Base-by-base conservation (phyloP, 192 early-diverging fungal species). In the Chytriomyces sp. region DNA sequence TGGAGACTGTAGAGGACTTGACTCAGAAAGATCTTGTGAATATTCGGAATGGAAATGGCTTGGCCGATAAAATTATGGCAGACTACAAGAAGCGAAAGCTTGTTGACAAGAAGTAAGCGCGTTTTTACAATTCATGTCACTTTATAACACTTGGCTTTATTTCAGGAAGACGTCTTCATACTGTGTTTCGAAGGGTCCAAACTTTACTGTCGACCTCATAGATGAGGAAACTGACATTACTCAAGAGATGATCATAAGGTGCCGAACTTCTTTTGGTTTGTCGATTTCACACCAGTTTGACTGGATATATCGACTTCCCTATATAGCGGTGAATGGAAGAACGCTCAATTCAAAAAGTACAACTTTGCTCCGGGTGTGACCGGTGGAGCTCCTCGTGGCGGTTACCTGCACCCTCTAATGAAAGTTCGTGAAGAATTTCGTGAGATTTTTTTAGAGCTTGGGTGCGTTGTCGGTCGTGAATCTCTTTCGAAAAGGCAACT, bases 391-490 rank as follows among this genome's bases (percentile, higher is more conserved):
- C 93, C 94, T 22, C 73, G 75, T 44, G 91, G 90, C 53, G 98
- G 98, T 8, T 90, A 95, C 67, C 85, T 99, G 70, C 98, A 99
- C 77, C 98, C 98, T 67, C 85, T 99, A 62, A 91, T 99, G 91
- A 99, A 99, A 80, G 95, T 98, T 61, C 92, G 96, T 59, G 95
- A 98, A 75, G 98, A 99, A 84, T 97, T 98, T 86, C 86, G 96
- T 33, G 90, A 96, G 79, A 95, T 98, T 80, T 99, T 99, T 85
- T 95, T 99, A 77, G 95, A 99, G 82, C 91, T 96, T 72, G 98
- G 96, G 90, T 91, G 82, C 38, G 73, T 22, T 14, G 3, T 56
- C 41, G n/a, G 6, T 75, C 4, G 64, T 22, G 8, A 34, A 14
- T 52, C 64, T 39, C 5, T 3, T 76, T 37, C 76, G 63, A 3